These are phyloP conservation scores for Paramecium octaurelia DNA, from an alignment of 73 alveolate genomes.

Conservation along the genomic window DNA sequence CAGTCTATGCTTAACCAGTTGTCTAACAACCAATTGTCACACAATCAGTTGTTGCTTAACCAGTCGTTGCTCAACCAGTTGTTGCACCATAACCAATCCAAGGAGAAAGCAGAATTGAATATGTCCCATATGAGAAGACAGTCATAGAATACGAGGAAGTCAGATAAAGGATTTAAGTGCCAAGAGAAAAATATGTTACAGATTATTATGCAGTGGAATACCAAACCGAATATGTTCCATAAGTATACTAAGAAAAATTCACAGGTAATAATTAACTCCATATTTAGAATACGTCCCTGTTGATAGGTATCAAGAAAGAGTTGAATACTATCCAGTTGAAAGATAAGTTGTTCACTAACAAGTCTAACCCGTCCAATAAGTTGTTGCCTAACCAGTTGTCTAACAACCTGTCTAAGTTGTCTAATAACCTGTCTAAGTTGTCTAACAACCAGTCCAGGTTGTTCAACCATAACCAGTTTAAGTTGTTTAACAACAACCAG, in stretches of 20 bases:
- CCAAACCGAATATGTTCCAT: slow-evolving; percentile 56
- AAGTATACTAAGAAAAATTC: slow-evolving; percentile 58
- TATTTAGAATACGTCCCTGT: slow-evolving; percentile 54
- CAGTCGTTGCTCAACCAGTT: neutral
- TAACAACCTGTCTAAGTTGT: neutral
- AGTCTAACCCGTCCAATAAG: slow-evolving; percentile 44
- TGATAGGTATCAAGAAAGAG: slow-evolving; percentile 61
- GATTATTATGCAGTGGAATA: slow-evolving; percentile 63
- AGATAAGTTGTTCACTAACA: slow-evolving; percentile 58
- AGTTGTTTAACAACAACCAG: neutral
- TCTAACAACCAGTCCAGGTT: neutral
- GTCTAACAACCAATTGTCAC: neutral
- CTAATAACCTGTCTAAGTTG: neutral
- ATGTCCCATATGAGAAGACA: slow-evolving; percentile 55
- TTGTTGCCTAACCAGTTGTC: slow-evolving; percentile 13
- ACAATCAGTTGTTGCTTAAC: neutral
- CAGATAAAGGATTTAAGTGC: slow-evolving; percentile 43
- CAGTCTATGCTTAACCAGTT: neutral
- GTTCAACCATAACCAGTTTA: neutral
- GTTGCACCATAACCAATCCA: slow-evolving; percentile 33
- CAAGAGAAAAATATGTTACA: slow-evolving; percentile 59
- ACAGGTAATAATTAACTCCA: neutral
- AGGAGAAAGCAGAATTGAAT: slow-evolving; percentile 62
- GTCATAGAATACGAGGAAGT: slow-evolving; percentile 58
- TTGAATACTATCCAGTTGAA: slow-evolving; percentile 60